phyloP scores from a whole-genome alignment of 2,329 filamentous ascomycete genomes.

The Penicillium sp. region DNA sequence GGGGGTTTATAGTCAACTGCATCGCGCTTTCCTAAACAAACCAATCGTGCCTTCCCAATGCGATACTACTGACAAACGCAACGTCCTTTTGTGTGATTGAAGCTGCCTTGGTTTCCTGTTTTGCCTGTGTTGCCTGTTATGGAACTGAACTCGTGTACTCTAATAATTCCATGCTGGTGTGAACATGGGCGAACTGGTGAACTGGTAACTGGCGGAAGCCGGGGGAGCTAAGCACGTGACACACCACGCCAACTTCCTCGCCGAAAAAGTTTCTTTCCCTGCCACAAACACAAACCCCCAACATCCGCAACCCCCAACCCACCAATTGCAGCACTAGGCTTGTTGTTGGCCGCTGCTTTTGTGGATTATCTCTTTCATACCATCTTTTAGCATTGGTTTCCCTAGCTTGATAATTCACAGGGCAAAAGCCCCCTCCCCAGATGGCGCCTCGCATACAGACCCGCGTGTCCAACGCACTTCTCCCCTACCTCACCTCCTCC shows the following conservation, averaged over 20 bases:
- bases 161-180: neutral
- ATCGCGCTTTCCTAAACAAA: no score
- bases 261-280: slow-evolving; percentile 35
- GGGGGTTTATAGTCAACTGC: no score
- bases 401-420: neutral
- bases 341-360: slow-evolving; percentile 5
- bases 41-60: no score
- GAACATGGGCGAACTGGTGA: neutral
- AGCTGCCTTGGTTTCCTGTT: no score
- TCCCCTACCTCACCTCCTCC: slow-evolving; percentile 33
- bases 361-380: neutral
- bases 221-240: slow-evolving; percentile 20
- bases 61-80: no score
- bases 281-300: slow-evolving; percentile 15
- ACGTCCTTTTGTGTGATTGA: no score
- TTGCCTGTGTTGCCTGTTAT: no score
- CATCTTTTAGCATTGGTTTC: neutral
- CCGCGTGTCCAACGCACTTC: slow-evolving; percentile 35
- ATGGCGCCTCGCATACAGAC: slow-evolving; percentile 45
- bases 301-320: slow-evolving; percentile 10
- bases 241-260: slow-evolving; percentile 15
- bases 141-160: no score
- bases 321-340: slow-evolving; percentile 21
- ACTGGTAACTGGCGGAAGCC: neutral
- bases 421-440: slow-evolving; percentile 14